Percentiles rank a stretch among this genome's conserved stretches.
Evolutionary conservation across 768 basidiomycete species (phyloP).

Genomic region (Kwoniella heveanensis): DNA sequence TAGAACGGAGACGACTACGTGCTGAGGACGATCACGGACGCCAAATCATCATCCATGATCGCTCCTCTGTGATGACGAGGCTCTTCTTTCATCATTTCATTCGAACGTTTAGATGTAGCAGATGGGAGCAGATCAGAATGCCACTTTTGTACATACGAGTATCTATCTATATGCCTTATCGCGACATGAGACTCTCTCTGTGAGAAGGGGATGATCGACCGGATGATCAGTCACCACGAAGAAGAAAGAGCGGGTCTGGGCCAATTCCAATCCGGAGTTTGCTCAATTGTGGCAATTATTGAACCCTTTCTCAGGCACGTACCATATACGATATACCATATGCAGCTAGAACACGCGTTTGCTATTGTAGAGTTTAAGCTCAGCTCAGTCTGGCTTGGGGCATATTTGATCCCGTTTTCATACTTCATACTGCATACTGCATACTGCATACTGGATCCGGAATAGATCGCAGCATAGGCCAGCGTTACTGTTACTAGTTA

Average conservation of each 20-base stretch:
- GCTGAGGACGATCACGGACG: constrained; percentile 54
- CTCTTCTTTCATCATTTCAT: no score
- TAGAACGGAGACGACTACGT: constrained; percentile 58
- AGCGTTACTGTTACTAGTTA: not conserved
- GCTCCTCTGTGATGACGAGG: not conserved
- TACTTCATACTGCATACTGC: no score
- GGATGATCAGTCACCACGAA: no score
- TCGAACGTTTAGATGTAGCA: no score
- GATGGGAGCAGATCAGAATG: not conserved
- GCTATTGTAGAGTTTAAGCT: not conserved
- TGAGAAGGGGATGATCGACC: no score
- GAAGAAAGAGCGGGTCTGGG: no score
- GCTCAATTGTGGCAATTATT: no score
- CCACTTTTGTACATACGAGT: not conserved
- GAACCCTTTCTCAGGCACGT: no score
- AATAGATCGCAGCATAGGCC: not conserved
- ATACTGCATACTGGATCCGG: no score
- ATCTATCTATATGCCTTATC: not conserved
- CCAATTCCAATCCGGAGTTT: no score
- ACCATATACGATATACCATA: no score
- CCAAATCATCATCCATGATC: constrained; percentile 52
- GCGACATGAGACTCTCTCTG: not conserved
- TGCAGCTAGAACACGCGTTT: no score
- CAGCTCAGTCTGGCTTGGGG: not conserved
- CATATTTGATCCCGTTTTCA: not conserved